Conservation (phyloP, 495 filamentous ascomycete species). For the Penicillium egyptiacum region DNA sequence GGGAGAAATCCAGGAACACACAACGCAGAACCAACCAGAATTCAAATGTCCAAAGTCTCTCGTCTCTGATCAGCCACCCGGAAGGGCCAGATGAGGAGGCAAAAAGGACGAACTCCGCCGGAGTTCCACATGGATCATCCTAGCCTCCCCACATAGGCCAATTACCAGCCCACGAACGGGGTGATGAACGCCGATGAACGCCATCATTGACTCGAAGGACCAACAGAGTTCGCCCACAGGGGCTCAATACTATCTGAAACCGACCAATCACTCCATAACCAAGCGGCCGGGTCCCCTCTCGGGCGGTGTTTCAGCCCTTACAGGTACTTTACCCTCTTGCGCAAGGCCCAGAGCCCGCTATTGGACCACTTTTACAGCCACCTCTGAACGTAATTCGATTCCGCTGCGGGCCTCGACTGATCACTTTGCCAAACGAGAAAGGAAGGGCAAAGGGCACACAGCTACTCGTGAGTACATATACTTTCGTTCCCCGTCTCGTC, state of each 20-base stretch:
- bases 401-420: slow-evolving; percentile 11
- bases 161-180: slow-evolving; percentile 2
- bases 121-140: slow-evolving; percentile 12
- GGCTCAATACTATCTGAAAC: slow-evolving; percentile 9
- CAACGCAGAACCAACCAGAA: not conserved
- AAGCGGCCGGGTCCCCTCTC: not conserved
- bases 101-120: slow-evolving; percentile 1
- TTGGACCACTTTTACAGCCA: slow-evolving; percentile 17
- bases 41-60: not conserved
- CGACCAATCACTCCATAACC: slow-evolving; percentile 6
- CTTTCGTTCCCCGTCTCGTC: not conserved
- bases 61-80: not conserved
- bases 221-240: slow-evolving; percentile 6
- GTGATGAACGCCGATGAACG: slow-evolving; percentile 2
- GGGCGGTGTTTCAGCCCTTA: slow-evolving; percentile 9
- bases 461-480: slow-evolving; percentile 19
- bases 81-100: slow-evolving; percentile 1
- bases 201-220: not conserved
- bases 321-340: slow-evolving; percentile 2
- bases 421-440: slow-evolving; percentile 7
- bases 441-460: slow-evolving; percentile 9
- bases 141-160: slow-evolving; percentile 6
- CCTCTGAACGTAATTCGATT: slow-evolving; percentile 4
- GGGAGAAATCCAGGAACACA: slow-evolving; percentile 8
- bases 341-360: slow-evolving; percentile 8